These are phyloP conservation scores for Euphrasia confusa DNA, from an alignment of 257 asterid species.

Conservation along the genomic window DNA sequence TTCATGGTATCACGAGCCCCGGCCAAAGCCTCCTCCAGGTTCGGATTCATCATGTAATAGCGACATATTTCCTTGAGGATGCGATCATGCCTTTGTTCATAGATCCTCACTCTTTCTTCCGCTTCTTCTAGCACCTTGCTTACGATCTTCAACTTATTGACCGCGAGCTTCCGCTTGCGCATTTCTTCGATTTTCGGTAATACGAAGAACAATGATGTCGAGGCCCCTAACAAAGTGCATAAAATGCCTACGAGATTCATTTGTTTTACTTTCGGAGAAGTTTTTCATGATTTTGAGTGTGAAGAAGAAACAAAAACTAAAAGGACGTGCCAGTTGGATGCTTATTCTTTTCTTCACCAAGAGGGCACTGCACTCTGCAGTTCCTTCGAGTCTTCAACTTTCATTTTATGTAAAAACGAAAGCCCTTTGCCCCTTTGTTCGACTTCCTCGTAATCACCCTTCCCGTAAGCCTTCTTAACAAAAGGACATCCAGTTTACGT, in stretches of 20 bases:
- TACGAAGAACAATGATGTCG: slow-evolving; percentile 17
- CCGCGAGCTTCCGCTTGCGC: slow-evolving; percentile 3
- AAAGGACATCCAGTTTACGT: too few species aligned
- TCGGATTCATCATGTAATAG: slow-evolving; percentile 35
- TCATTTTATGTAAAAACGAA: too few species aligned
- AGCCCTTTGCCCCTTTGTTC: too few species aligned
- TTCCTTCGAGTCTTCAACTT: not conserved
- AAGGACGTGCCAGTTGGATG: not conserved
- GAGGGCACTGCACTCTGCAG: not conserved
- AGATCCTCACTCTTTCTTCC: slow-evolving; percentile 17
- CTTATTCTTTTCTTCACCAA: slow-evolving; percentile 22
- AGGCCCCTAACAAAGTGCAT: slow-evolving; percentile 19
- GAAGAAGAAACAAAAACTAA: not conserved
- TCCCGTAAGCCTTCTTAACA: too few species aligned
- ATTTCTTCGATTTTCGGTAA: slow-evolving; percentile 22
- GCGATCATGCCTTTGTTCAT: slow-evolving; percentile 44
- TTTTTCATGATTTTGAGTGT: not conserved
- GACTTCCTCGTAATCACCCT: too few species aligned
- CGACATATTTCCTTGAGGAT: slow-evolving; percentile 42
- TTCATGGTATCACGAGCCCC: slow-evolving; percentile 36
- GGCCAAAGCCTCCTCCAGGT: slow-evolving; percentile 34
- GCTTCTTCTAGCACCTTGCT: slow-evolving; percentile 24
- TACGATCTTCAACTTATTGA: slow-evolving; percentile 13
- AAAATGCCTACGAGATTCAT: slow-evolving; percentile 14
- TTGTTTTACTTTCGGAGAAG: not conserved